Evolutionary conservation across 768 basidiomycete species (phyloP), one percentile per base, ranked within the genome.

Genomic region (Boletus sp.): DNA sequence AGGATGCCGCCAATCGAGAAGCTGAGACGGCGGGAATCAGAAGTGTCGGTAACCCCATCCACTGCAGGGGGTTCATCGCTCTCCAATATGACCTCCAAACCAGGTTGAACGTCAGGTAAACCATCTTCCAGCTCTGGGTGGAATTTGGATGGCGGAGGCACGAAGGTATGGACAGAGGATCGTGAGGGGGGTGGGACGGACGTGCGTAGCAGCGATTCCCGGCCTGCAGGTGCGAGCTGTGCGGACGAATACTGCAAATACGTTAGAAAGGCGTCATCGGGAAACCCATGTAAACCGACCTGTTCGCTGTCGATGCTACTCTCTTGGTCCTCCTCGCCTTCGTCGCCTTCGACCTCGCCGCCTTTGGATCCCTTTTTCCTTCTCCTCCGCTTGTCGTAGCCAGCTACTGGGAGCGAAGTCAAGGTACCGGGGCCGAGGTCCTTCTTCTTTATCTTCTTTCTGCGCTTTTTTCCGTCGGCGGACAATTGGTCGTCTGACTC

Each of bases 351-450:
- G 15, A 67, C 77, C 18, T 68, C 67, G 37, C 77, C 78, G 4
- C 67, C 74, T 63, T 78, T 84, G 52, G 75, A 73, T 9, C 75
- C 78, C 62, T 64, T 70, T 65, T 76, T 83, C 70, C 78, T 86
- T 73, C 78, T 81, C 63, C 74, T 77, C 52, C 74, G 75, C 71
- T 85, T 91, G 59, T 87, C 85, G 56, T 86, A 82, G 14, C 79
- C 77, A 20, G 87, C 79, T 47, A 85, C 80, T 9, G 90, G 90
- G 3, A 92, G 75, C n/a, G 80, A 81, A 15, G 83, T 85, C 61
- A 89, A 69, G 24, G 80, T 81, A 5, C 84, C 86, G 8, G 80
- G 82, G 8, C 75, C 70, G 20, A 76, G 68, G 32, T 81, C 81
- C 55, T 77, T 78, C 67, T 79, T 83, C 67, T 74, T 74, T 51